Conservation (phyloP, 768 basidiomycete species). For the Termitomyces sp. region DNA sequence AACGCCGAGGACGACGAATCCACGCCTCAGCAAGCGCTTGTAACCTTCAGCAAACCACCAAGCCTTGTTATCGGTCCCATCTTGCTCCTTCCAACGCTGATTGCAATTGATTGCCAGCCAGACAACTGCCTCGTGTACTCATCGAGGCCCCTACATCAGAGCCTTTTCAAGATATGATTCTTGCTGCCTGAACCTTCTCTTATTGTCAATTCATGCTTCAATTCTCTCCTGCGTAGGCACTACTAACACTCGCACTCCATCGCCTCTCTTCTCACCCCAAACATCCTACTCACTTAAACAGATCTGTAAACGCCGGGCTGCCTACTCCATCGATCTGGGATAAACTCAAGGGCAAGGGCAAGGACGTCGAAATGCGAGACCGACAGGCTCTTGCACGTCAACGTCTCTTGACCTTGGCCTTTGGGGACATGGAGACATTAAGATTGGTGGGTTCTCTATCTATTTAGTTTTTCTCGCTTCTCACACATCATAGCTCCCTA, state of each 20-base stretch:
- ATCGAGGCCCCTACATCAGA: conserved; percentile 32
- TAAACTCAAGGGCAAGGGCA: conserved; percentile 68
- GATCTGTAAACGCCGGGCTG: conserved; percentile 61
- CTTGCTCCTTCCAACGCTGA: conserved; percentile 13
- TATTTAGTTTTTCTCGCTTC: conserved; percentile 4
- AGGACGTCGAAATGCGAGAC: conserved; percentile 56
- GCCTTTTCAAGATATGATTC: conserved; percentile 20
- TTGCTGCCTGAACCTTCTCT: conserved; percentile 19
- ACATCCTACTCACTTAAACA: conserved; percentile 25
- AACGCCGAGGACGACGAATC: background rate
- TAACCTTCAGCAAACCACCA: background rate
- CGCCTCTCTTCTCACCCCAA: conserved; percentile 22
- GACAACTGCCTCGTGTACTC: conserved; percentile 52
- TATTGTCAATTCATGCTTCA: conserved; percentile 50
- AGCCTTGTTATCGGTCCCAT: conserved; percentile 2
- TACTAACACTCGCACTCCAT: conserved; percentile 19
- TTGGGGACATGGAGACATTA: conserved; percentile 84
- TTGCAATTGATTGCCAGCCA: conserved; percentile 13
- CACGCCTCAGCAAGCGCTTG: background rate
- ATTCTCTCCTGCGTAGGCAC: conserved; percentile 68
- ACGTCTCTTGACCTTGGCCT: conserved; percentile 74
- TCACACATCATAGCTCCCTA: conserved; percentile 50
- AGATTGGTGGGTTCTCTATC: conserved; percentile 44
- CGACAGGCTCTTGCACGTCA: conserved; percentile 70
- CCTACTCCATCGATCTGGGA: conserved; percentile 52